Percentiles rank a stretch among this genome's conserved stretches.
These are phyloP conservation scores for Pichia sp. DNA, from an alignment of 1,139 yeast species.

Conservation along the genomic window DNA sequence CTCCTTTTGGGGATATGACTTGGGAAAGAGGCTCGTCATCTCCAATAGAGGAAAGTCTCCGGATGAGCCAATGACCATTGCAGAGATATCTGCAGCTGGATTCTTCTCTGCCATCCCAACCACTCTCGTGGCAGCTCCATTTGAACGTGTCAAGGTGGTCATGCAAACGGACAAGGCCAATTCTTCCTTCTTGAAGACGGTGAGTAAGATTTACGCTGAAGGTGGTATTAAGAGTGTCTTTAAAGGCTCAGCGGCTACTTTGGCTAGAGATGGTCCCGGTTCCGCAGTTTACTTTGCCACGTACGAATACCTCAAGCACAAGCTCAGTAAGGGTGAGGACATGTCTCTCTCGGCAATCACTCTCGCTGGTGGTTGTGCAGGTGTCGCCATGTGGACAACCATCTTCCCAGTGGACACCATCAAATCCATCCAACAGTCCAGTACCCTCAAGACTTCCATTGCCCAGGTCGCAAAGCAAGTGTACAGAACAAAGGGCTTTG, in stretches of 20 bases:
- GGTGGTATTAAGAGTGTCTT: conserved; percentile 85
- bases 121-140: conserved; percentile 92
- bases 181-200: conserved; percentile 44
- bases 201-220: conserved; percentile 61
- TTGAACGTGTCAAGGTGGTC: conserved; percentile 92
- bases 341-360: conserved; percentile 55
- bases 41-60: conserved; percentile 31
- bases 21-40: conserved; percentile 73
- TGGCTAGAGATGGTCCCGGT: conserved; percentile 98
- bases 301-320: conserved; percentile 71
- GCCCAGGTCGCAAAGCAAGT: conserved; percentile 58
- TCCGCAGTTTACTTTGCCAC: conserved; percentile 96
- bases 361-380: conserved; percentile 92
- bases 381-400: conserved; percentile 94
- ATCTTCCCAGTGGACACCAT: conserved; percentile 97
- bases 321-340: conserved; percentile 29
- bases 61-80: conserved; percentile 29
- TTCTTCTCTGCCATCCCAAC: conserved; percentile 93
- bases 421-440: conserved; percentile 78
- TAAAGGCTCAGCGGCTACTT: conserved; percentile 86
- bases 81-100: conserved; percentile 86
- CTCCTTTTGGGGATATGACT: conserved; percentile 96
- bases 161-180: conserved; percentile 58
- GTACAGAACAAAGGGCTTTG: conserved; percentile 65
- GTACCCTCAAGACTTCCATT: conserved; percentile 51